phyloP scores from a whole-genome alignment of 208 protist genomes.

The Leishmania martiniquensis region DNA sequence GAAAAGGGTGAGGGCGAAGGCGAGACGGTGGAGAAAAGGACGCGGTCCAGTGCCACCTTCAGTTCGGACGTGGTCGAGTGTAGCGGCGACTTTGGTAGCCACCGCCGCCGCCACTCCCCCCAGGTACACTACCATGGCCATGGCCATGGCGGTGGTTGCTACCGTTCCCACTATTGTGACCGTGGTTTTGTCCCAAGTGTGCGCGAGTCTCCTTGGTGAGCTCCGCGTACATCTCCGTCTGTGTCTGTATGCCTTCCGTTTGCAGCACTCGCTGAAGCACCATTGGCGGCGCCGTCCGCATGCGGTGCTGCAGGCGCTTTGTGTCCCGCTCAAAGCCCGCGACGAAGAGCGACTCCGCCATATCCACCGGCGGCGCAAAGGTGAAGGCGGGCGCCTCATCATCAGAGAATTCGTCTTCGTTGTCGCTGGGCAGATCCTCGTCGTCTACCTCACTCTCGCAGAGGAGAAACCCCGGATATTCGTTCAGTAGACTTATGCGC shows the following conservation, averaged over 20 bases:
- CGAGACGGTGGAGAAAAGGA: too few relatives aligned
- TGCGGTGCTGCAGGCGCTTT: slow-evolving; percentile 85
- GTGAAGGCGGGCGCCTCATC: slow-evolving; percentile 90
- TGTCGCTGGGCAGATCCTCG: slow-evolving; percentile 82
- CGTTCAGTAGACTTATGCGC: slow-evolving; percentile 84
- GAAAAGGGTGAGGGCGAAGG: background rate
- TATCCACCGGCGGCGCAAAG: slow-evolving; percentile 85
- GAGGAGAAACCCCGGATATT: slow-evolving; percentile 89
- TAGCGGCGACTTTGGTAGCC: slow-evolving; percentile 23
- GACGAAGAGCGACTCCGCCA: slow-evolving; percentile 86
- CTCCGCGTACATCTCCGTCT: slow-evolving; percentile 76
- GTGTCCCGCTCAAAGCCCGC: slow-evolving; percentile 89
- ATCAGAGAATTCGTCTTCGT: slow-evolving; percentile 90
- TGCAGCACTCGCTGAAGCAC: slow-evolving; percentile 76
- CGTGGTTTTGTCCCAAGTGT: slow-evolving; percentile 1
- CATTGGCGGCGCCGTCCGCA: slow-evolving; percentile 88
- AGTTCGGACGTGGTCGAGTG: slow-evolving; percentile 10
- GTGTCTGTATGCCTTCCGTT: slow-evolving; percentile 76
- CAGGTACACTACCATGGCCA: slow-evolving; percentile 4
- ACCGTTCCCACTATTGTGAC: background rate
- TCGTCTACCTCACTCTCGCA: slow-evolving; percentile 90
- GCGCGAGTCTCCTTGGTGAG: slow-evolving; percentile 11
- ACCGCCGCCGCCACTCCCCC: slow-evolving; percentile 5
- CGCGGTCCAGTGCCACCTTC: background rate
- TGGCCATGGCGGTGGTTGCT: slow-evolving; percentile 14